Evolutionary conservation across 2,329 filamentous ascomycete species (phyloP).

Genomic region (Diaporthe ilicicola): DNA sequence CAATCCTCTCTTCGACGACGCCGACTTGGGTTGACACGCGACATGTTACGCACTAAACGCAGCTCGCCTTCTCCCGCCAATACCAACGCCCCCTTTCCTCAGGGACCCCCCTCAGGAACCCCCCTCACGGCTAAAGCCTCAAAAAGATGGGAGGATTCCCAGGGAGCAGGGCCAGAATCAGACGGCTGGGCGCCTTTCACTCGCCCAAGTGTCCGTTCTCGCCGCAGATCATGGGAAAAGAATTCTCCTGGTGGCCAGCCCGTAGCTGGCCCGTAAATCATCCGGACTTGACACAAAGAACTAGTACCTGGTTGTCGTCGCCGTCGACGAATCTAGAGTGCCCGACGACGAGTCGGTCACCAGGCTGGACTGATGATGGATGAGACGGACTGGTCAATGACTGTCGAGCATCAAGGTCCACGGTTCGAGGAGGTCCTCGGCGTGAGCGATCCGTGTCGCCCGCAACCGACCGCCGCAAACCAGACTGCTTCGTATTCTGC

Average conservation of each 20-base stretch:
- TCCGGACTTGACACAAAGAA: conserved; percentile 9
- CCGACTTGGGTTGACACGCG: conserved; percentile 22
- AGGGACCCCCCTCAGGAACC: neutral
- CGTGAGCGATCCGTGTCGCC: neutral
- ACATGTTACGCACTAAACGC: conserved; percentile 25
- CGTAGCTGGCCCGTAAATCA: conserved; percentile 3
- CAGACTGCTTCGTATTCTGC: neutral
- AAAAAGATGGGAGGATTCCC: conserved; percentile 10
- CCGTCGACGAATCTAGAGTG: neutral
- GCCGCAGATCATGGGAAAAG: conserved; percentile 5
- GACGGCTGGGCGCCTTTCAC: conserved; percentile 7
- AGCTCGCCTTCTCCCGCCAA: conserved; percentile 21
- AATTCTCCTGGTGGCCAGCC: conserved; percentile 2
- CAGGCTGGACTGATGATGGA: neutral
- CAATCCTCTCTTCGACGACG: conserved; percentile 16
- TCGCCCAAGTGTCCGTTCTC: conserved; percentile 17
- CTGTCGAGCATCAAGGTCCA: neutral
- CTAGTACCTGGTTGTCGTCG: neutral
- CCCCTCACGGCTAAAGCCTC: neutral
- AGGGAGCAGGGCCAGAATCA: neutral
- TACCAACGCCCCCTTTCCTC: conserved; percentile 11
- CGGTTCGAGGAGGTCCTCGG: neutral
- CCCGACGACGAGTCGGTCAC: neutral
- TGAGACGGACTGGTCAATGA: conserved; percentile 9
- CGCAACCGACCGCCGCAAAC: neutral